Percentiles rank a stretch among this genome's conserved stretches.
phyloP scores from a whole-genome alignment of 495 filamentous ascomycete species.

The Xylaria nigripes region DNA sequence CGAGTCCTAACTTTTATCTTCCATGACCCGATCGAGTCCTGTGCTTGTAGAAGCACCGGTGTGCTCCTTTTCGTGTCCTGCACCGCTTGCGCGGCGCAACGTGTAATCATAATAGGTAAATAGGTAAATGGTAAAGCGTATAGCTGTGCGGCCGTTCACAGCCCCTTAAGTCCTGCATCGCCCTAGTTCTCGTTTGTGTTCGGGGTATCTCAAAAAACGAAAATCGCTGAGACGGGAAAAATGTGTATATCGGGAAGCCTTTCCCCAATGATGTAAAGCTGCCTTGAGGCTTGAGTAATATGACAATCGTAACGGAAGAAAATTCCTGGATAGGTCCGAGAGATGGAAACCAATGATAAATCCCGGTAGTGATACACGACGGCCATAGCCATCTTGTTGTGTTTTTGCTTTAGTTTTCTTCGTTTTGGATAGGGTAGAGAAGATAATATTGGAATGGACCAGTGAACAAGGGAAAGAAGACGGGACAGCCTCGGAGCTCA shows the following conservation, averaged over 20 bases:
- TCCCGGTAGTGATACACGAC: slow-evolving; percentile 28
- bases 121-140: slow-evolving; percentile 23
- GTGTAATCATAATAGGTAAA: slow-evolving; percentile 8
- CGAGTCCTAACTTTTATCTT: slow-evolving; percentile 9
- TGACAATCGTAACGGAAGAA: slow-evolving; percentile 26
- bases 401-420: slow-evolving; percentile 8
- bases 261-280: slow-evolving; percentile 22
- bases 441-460: slow-evolving; percentile 4
- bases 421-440: background rate
- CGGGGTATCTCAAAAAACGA: slow-evolving; percentile 27
- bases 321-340: slow-evolving; percentile 24
- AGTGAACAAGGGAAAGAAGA: background rate
- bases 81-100: slow-evolving; percentile 10
- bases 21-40: slow-evolving; percentile 1
- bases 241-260: slow-evolving; percentile 19
- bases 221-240: slow-evolving; percentile 29
- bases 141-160: slow-evolving; percentile 18
- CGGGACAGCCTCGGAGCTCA: background rate
- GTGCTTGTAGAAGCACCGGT: background rate
- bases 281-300: slow-evolving; percentile 30
- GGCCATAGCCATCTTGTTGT: slow-evolving; percentile 19
- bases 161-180: slow-evolving; percentile 19
- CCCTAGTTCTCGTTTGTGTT: slow-evolving; percentile 18
- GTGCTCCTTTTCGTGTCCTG: slow-evolving; percentile 7
- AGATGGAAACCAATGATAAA: slow-evolving; percentile 22